A percentile compares a stretch with the other conserved stretches of the same genome.
Evolutionary conservation across 352 stramenopile genomes (phyloP).

Genomic region (Phytophthora pluvialis): DNA sequence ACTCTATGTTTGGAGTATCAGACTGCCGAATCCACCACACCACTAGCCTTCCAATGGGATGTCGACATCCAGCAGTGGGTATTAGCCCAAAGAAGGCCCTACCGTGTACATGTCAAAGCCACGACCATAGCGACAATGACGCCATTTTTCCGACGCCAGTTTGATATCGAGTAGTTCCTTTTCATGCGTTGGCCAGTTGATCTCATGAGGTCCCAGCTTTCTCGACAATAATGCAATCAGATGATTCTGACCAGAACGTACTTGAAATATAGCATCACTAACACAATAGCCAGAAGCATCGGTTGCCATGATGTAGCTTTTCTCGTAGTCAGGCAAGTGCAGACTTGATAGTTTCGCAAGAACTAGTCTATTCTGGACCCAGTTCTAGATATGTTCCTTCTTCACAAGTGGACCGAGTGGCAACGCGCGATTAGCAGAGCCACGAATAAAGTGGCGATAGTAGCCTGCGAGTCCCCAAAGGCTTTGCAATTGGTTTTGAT

Average conservation of each 20-base stretch:
- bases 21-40: too few species aligned
- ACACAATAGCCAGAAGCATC: constrained; percentile 34
- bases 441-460: constrained; percentile 39
- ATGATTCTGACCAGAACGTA: constrained; percentile 23
- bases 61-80: too few species aligned
- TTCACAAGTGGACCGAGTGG: constrained; percentile 35
- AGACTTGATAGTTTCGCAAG: constrained; percentile 22
- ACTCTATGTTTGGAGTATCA: too few species aligned
- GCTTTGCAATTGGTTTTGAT: constrained; percentile 26
- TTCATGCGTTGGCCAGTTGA: constrained; percentile 23
- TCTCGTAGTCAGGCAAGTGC: constrained; percentile 29
- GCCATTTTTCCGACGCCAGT: constrained; percentile 14
- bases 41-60: too few species aligned
- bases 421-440: constrained; percentile 28
- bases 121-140: constrained; percentile 18
- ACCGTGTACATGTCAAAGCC: constrained; percentile 17
- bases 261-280: constrained; percentile 6
- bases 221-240: constrained; percentile 30
- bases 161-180: constrained; percentile 32
- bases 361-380: constrained; percentile 18
- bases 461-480: constrained; percentile 38
- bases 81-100: too few species aligned
- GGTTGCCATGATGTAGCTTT: constrained; percentile 45
- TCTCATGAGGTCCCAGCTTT: constrained; percentile 5
- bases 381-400: constrained; percentile 21